Conservation (phyloP, 192 early-diverging fungal species). For the Coemansia biformis region DNA sequence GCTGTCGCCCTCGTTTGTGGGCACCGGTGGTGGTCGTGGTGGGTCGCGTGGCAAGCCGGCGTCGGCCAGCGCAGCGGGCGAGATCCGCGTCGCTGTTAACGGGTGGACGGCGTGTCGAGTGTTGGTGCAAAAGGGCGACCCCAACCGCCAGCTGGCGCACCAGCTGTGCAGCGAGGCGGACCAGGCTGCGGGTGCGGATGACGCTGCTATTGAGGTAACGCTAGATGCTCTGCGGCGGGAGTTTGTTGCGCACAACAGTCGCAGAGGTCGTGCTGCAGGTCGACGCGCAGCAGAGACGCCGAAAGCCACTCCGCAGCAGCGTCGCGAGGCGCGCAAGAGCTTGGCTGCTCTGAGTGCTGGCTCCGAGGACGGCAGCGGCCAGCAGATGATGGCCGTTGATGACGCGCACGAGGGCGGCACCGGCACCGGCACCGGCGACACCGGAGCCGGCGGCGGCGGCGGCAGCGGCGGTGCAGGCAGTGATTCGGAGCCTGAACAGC, state of each 20-base stretch:
- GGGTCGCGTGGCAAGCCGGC: constrained; percentile 8
- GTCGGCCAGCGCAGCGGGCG: constrained; percentile 4
- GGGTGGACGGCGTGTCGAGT: constrained; percentile 64
- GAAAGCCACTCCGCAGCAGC: not conserved
- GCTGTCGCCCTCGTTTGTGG: too few species aligned
- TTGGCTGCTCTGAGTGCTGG: not conserved
- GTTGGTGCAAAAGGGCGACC: constrained; percentile 11
- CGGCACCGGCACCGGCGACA: constrained; percentile 7
- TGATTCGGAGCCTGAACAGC: constrained; percentile 2
- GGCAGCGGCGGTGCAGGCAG: too few species aligned
- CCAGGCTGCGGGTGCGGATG: not conserved
- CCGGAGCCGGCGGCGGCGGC: not conserved
- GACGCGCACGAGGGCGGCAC: not conserved
- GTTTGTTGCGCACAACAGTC: constrained; percentile 10
- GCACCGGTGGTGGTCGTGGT: constrained; percentile 20
- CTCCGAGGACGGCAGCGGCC: not conserved
- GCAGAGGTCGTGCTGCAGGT: constrained; percentile 2
- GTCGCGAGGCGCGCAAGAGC: constrained; percentile 1
- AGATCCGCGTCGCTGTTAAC: constrained; percentile 57
- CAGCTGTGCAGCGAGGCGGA: constrained; percentile 9
- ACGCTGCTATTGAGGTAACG: constrained; percentile 12
- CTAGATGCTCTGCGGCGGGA: constrained; percentile 35
- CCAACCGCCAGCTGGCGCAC: constrained; percentile 14
- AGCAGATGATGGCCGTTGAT: too few species aligned
- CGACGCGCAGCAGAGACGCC: too few species aligned